Base-by-base conservation (phyloP, 495 filamentous ascomycete species). In the Penicillium longicatenatum region DNA sequence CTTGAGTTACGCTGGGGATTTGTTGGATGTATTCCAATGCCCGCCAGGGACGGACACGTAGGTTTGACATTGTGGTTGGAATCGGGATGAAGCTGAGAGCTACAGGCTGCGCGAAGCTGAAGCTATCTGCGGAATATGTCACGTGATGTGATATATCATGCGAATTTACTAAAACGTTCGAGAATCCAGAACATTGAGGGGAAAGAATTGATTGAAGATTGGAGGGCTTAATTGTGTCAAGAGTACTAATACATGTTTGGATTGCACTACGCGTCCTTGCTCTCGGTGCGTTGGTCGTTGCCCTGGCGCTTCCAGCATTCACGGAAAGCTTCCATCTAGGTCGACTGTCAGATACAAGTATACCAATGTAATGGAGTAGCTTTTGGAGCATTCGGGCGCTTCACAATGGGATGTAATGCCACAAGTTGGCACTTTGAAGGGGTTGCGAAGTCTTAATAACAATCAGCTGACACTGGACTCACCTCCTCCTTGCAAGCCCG, bases 281-380 rank as follows among this genome's bases (percentile, higher is more conserved):
- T 86, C 63, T 80, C 79, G 0, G 93, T 97, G 67, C 94, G 84
- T 70, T 87, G 75, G 65, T 93, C 85, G 71, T 98, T 98, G 46
- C 92, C 88, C 59, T 96, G 88, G 56, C 78, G 81, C 72, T 96
- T 96, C 94, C 94, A 98, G 71, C 94, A 98, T 63, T 89, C 82
- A 63, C 85, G 86, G 69, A 98, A 98, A 9, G 82, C 82, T 70
- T 96, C 90, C 90, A 98, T 95, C 94, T 98, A 62, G 33, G 47
- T 26, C 50, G 6, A 26, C 17, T 68, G 61, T 52, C 53, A 72
- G 66, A 14, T 22, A 30, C 33, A 9, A 29, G 22, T 12, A 33
- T n/a, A 11, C n/a, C 9, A 12, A 24, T 8, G n/a, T 29, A 53
- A 53, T 35, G 26, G 14, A 19, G 39, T 53, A 5, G 37, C 33